A percentile compares a stretch with the other conserved stretches of the same genome.
Conservation (phyloP, 441 rosid species). For the Arabidopsis lyrata region DNA sequence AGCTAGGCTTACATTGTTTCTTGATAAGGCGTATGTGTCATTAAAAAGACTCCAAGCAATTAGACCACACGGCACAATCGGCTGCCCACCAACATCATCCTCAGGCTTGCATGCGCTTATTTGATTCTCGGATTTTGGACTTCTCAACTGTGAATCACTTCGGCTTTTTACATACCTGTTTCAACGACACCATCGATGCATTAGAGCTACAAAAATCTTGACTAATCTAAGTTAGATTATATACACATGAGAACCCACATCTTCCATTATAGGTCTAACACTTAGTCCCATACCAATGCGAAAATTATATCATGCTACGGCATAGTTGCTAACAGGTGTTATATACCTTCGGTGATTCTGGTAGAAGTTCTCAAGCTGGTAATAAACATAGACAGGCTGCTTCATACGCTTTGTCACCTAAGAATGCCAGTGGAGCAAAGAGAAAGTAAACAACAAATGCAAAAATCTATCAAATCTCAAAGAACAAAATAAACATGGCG, state of each 20-base stretch:
- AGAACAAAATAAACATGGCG: not conserved
- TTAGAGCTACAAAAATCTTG: constrained; percentile 13
- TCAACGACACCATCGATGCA: constrained; percentile 8
- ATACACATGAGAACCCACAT: constrained; percentile 22
- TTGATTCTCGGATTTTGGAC: constrained; percentile 41
- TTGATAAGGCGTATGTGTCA: constrained; percentile 52
- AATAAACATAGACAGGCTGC: constrained; percentile 83
- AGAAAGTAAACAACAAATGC: constrained; percentile 34
- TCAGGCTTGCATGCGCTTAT: constrained; percentile 58
- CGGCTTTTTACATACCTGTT: constrained; percentile 54
- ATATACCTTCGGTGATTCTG: constrained; percentile 94
- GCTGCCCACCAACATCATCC: constrained; percentile 45
- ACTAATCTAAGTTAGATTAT: constrained; percentile 9
- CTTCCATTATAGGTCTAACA: constrained; percentile 25
- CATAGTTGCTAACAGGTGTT: constrained; percentile 8
- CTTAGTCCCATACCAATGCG: not conserved
- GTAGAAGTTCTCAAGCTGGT: constrained; percentile 96
- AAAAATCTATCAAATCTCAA: not conserved
- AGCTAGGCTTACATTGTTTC: constrained; percentile 38
- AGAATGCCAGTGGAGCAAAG: constrained; percentile 33
- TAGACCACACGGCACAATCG: constrained; percentile 61
- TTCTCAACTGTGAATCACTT: constrained; percentile 53
- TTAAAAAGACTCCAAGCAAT: constrained; percentile 68
- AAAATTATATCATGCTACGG: not conserved
- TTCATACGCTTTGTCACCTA: constrained; percentile 86